Base-by-base conservation (phyloP, 1,284 basidiomycete species). In the Phylloporus sp. region DNA sequence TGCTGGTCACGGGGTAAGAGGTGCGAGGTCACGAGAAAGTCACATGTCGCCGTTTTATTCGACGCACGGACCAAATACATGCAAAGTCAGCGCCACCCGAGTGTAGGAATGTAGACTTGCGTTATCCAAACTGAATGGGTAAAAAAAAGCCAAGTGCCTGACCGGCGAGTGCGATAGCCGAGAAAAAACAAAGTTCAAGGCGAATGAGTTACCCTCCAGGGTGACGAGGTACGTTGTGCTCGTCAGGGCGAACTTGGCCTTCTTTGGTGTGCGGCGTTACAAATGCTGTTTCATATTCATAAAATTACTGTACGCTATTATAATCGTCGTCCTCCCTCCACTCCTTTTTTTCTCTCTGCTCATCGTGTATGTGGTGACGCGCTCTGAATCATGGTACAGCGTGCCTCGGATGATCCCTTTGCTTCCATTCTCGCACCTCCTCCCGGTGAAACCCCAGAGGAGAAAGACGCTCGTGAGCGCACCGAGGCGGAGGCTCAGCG, bases 401-500 rank as follows among this genome's bases (percentile, higher is more conserved):
- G 29, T 6, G 47, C 55, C 65, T 78, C 83, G 58, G 68, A 75
- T 54, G 90, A 92, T 74, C 89, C 90, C 2, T 77, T 91, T 26
- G 77, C 85, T 20, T 68, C 79, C 58, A 81, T 84, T 5, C 77
- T 88, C 34, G 81, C 82, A 17, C 89, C 90, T 2, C 89, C 90
- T 2, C 76, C 78, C 2, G 77, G 86, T 70, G 90, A 91, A 68
- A 82, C 85, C 0, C 76, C 79, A 3, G 82, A 84, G 34, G 81
- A 85, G 60, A 82, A 82, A 51, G 79, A 80, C 34, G 77, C 75
- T 20, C 79, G 90, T 34, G 84, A 88, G 66, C 77, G 76, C 31
- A 80, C 81, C 11, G 90, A 92, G 71, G 81, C 81, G 1, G 84
- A 88, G 64, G 89, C 88, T 0, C 82, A 82, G 69, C 79, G 80